Base-by-base conservation (phyloP, 148 eudicot species). In the Rhododendron griersonianum region DNA sequence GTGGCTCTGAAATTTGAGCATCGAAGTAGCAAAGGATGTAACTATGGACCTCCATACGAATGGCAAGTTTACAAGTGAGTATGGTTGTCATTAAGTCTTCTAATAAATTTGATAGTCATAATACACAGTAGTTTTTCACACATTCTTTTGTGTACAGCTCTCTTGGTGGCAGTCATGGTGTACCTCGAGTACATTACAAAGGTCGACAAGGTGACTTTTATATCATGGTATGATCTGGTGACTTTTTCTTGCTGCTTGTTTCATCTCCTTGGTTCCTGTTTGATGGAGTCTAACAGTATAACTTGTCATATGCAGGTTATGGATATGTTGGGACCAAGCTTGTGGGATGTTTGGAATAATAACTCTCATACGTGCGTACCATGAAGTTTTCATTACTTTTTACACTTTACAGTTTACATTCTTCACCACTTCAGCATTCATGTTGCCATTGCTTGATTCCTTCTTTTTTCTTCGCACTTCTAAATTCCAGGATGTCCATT, bases 341-440 rank as follows among this genome's bases (percentile, higher is more conserved):
- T 95, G 89, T 95, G 98, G 98, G 98, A 95, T 91, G 92, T 94
- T 73, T 95, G 98, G 98, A 93, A 94, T 87, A 91, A 90, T 74
- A 90, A 87, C 83, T 76, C 90, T 18, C 94, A 90, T 55, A 83
- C 92, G 98, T 94, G 87, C 80, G 95, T 89, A 25, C 25, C 18
- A 16, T 5, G 45, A 35, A 35, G 15, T 82, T 76, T 71, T 18
- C 67, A 41, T 21, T 75, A 5, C 47, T 11, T 73, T 53, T 75
- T 78, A 39, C 61, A 5, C 47, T 63, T 80, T 78, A 55, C 63
- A 15, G 30, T 63, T 79, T 78, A 55, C 63, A 21, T 75, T 65
- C 67, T 81, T 39, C 25, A 39, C 16, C 47, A 51, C 25, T 8
- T 21, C 21, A 74, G 28, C 51, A 41, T 41, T 80, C 25, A 76